These are phyloP conservation scores for Marsdenia floribunda DNA, from an alignment of 257 asterid genomes.

Conservation along the genomic window DNA sequence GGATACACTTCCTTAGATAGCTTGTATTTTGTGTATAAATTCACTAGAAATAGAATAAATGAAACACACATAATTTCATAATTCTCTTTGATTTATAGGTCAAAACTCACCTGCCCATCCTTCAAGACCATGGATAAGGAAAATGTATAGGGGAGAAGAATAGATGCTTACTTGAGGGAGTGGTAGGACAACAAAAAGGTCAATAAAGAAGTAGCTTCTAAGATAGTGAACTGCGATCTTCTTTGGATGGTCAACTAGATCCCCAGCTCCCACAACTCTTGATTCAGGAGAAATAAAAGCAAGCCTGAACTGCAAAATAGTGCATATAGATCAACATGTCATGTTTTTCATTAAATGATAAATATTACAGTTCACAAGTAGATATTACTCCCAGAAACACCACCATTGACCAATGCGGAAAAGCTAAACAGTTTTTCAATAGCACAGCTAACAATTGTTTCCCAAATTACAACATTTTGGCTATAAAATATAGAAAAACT, in stretches of 20 bases:
- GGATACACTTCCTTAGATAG: no score
- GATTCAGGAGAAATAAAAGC: constrained; percentile 90
- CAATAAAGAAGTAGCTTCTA: constrained; percentile 48
- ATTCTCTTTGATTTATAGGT: background rate
- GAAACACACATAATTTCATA: background rate
- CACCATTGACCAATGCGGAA: background rate
- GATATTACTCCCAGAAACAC: background rate
- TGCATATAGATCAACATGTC: background rate
- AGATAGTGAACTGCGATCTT: constrained; percentile 68
- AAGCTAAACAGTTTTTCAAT: background rate
- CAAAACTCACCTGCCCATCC: background rate
- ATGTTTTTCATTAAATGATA: background rate
- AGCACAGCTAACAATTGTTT: background rate
- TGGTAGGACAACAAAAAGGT: constrained; percentile 61
- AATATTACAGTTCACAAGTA: background rate
- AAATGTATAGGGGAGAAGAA: background rate
- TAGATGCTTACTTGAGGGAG: constrained; percentile 65
- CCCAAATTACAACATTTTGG: background rate
- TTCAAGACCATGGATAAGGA: background rate
- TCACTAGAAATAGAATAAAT: no score
- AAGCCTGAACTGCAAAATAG: constrained; percentile 72
- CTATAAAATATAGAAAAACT: background rate
- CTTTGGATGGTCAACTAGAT: constrained; percentile 66
- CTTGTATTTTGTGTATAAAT: no score
- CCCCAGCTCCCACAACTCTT: constrained; percentile 81